These are phyloP conservation scores for Auricularia auricula-judae DNA, from an alignment of 768 basidiomycete species.

Conservation along the genomic window DNA sequence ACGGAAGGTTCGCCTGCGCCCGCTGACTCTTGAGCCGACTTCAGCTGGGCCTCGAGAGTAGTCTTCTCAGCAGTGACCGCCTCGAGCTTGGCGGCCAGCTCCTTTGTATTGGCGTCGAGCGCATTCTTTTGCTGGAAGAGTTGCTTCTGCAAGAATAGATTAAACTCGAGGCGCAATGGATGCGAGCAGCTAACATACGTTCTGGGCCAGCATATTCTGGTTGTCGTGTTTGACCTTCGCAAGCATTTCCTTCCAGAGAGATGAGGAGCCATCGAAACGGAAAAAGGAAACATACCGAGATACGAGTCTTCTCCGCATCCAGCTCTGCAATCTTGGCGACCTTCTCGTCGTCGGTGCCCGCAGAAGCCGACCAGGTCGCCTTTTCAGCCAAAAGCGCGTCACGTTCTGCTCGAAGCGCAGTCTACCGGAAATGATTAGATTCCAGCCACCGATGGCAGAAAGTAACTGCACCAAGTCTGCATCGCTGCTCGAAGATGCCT, in stretches of 20 bases:
- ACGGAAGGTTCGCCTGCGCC: constrained; percentile 9
- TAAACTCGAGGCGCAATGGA: too few relatives aligned
- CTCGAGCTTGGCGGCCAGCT: constrained; percentile 51
- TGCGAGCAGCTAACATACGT: too few relatives aligned
- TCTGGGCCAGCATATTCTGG: too few relatives aligned
- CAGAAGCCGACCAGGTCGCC: constrained; percentile 27
- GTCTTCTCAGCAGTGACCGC: constrained; percentile 32
- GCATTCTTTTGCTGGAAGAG: constrained; percentile 9
- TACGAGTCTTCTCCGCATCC: background rate
- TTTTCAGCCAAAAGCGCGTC: constrained; percentile 55
- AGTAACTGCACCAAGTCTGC: background rate
- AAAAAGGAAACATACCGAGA: background rate
- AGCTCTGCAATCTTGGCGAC: background rate
- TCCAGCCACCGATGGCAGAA: constrained; percentile 1
- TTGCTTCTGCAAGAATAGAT: constrained; percentile 4
- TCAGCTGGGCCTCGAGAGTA: constrained; percentile 35
- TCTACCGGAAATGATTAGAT: constrained; percentile 17
- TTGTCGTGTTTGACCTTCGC: too few relatives aligned
- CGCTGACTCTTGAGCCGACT: background rate
- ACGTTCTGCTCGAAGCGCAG: constrained; percentile 43
- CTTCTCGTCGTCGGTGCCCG: constrained; percentile 7
- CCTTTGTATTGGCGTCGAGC: constrained; percentile 23
- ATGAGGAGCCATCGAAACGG: background rate
- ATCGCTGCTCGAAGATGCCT: background rate
- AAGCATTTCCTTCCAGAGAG: too few relatives aligned